phyloP scores from a whole-genome alignment of 2,329 filamentous ascomycete species.

The Cordyceps tenuipes region DNA sequence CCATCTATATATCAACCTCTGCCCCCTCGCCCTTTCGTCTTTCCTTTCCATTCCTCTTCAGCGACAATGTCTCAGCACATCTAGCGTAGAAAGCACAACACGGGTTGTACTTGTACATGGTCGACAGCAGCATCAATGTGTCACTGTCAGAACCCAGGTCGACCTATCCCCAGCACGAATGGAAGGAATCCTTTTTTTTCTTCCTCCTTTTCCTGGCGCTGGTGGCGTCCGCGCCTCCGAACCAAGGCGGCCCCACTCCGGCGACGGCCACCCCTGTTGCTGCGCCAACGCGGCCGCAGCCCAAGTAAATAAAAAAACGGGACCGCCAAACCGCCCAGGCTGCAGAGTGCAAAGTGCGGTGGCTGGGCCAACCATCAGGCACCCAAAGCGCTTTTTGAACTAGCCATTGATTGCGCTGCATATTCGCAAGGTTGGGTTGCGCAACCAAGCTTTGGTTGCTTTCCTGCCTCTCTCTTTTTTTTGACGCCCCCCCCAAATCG shows the following conservation, averaged over 20 bases:
- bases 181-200: too few species aligned
- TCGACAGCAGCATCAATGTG: too few species aligned
- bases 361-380: constrained; percentile 23
- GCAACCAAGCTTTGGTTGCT: not conserved
- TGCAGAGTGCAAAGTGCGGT: constrained; percentile 17
- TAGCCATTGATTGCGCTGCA: not conserved
- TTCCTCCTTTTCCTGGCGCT: not conserved
- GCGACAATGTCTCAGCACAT: constrained; percentile 18
- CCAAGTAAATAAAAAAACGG: constrained; percentile 20
- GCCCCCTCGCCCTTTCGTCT: constrained; percentile 28
- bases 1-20: constrained; percentile 14
- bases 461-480: constrained; percentile 5
- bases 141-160: too few species aligned
- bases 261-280: constrained; percentile 15
- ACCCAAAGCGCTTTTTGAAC: not conserved
- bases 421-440: constrained; percentile 8
- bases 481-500: not conserved
- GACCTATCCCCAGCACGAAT: too few species aligned
- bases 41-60: constrained; percentile 46
- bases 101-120: too few species aligned
- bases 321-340: not conserved
- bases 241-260: constrained; percentile 1
- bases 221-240: not conserved
- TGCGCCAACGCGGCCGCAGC: constrained; percentile 17
- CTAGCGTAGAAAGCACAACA: too few species aligned